Evolutionary conservation across 148 eudicot genomes (phyloP), one percentile per base, ranked within the genome.

Genomic region (Silene latifolia): DNA sequence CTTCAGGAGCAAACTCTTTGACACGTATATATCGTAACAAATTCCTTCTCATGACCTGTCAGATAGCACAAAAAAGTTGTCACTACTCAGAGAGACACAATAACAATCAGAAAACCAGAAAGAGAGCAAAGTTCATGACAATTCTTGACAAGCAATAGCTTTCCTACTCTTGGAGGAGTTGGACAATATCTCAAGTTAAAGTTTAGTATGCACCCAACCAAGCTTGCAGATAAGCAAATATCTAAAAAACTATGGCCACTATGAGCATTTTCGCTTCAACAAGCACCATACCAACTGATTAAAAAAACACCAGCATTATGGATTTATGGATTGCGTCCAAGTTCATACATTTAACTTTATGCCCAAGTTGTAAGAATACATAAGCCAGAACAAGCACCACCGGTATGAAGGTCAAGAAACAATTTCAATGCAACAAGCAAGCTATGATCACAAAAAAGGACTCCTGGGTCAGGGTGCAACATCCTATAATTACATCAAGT

Each of bases 1-100:
- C 98, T 83, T 94, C 97, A 48, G 96, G 96, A 78, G 97, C 90
- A 73, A 94, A 94, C 83, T 94, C 98, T 83, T 84, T 85, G 60
- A 94, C 88, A 13, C 83, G 96, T 48, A 91, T 85, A 78, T 77
- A 84, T 74, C 85, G 87, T 59, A 94, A 72, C 68, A 94, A 86
- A 77, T 89, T 90, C 84, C 82, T 92, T 77, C 96, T 91, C 97
- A 94, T 90, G 78, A 94, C 83, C 98, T 94, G 89, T 19, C 77
- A 73, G 23, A 68, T 80, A 46, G 59, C 66, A 75, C 27, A 61
- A 63, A 1, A 56, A 60, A 54, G 19, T 65, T 23, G 64, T 18
- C 72, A 72, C 29, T 20, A 2, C 21, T 39, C 53, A 19, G n/a
- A 10, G 21, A 42, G 10, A 18, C 3, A 3, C 60, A 63, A 58